Evolutionary conservation across 768 basidiomycete species (phyloP).

Genomic region (Amanita rimosa): DNA sequence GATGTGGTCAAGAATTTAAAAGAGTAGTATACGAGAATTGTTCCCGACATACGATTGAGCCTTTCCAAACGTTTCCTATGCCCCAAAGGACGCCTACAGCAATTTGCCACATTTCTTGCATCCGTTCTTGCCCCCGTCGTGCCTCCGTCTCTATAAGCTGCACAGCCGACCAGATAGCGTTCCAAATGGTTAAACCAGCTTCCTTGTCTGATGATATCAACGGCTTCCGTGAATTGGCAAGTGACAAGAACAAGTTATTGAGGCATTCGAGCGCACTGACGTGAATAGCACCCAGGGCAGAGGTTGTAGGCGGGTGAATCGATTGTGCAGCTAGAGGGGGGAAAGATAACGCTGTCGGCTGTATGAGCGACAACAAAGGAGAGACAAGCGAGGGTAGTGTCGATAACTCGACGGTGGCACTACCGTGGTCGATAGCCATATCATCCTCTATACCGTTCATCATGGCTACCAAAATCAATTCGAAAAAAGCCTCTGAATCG

Average conservation of each 20-base stretch:
- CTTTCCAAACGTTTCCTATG: slow-evolving; percentile 66
- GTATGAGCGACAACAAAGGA: slow-evolving; percentile 58
- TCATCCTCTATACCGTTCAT: slow-evolving; percentile 21
- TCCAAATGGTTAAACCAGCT: slow-evolving; percentile 48
- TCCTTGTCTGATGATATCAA: slow-evolving; percentile 32
- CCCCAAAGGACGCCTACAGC: slow-evolving; percentile 84
- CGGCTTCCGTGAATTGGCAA: slow-evolving; percentile 37
- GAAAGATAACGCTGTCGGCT: slow-evolving; percentile 76
- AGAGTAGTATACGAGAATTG: slow-evolving; percentile 6
- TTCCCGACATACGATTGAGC: slow-evolving; percentile 35
- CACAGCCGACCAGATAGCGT: slow-evolving; percentile 53
- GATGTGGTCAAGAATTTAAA: not conserved
- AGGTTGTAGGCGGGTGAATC: slow-evolving; percentile 80
- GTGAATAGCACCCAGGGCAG: slow-evolving; percentile 75
- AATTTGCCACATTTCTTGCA: slow-evolving; percentile 69
- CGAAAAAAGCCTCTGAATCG: not conserved
- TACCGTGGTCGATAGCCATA: slow-evolving; percentile 32
- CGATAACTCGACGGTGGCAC: slow-evolving; percentile 20
- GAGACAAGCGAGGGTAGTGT: slow-evolving; percentile 49
- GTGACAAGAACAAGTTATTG: slow-evolving; percentile 78
- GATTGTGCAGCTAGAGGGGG: slow-evolving; percentile 60
- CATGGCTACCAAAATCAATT: too few relatives aligned
- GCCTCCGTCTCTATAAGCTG: slow-evolving; percentile 46
- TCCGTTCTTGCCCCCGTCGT: slow-evolving; percentile 52
- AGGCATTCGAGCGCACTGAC: slow-evolving; percentile 81